phyloP scores from a whole-genome alignment of 129 eudicot genomes.

The Lactuca sativa region DNA sequence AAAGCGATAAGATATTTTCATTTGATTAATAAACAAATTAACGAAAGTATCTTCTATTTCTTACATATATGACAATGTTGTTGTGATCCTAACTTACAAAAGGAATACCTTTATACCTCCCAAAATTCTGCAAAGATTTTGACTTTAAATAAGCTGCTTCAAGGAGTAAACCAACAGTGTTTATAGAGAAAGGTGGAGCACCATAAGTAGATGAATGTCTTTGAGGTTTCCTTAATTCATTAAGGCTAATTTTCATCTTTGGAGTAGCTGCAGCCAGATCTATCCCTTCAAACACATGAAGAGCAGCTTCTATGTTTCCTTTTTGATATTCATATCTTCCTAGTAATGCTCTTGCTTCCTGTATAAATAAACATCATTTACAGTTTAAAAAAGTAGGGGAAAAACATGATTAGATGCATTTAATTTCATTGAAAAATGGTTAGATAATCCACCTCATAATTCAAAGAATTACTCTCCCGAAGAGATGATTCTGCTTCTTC shows the following conservation, averaged over 20 bases:
- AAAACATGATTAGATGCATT: background rate
- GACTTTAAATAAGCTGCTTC: constrained; percentile 84
- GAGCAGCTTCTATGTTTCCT: constrained; percentile 90
- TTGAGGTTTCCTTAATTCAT: constrained; percentile 40
- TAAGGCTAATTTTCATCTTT: constrained; percentile 74
- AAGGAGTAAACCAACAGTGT: constrained; percentile 69
- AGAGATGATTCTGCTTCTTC: constrained; percentile 93
- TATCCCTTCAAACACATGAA: constrained; percentile 87
- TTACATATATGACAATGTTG: no score
- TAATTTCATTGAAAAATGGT: background rate
- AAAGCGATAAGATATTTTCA: constrained; percentile 10
- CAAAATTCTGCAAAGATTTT: constrained; percentile 70
- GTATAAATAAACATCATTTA: constrained; percentile 14
- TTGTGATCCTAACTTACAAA: background rate
- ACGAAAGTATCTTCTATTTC: no score
- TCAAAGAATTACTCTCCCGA: constrained; percentile 68
- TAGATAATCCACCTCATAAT: constrained; percentile 63
- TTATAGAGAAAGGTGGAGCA: constrained; percentile 63
- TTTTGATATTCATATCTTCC: constrained; percentile 92
- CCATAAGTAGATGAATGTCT: constrained; percentile 46
- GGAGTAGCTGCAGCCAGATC: constrained; percentile 63
- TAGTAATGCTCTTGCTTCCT: constrained; percentile 93
- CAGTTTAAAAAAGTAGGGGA: background rate
- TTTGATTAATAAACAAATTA: no score
- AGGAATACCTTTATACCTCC: constrained; percentile 78